Evolutionary conservation across 1,284 basidiomycete species (phyloP).

Genomic region (Anthracocystis walkeri): DNA sequence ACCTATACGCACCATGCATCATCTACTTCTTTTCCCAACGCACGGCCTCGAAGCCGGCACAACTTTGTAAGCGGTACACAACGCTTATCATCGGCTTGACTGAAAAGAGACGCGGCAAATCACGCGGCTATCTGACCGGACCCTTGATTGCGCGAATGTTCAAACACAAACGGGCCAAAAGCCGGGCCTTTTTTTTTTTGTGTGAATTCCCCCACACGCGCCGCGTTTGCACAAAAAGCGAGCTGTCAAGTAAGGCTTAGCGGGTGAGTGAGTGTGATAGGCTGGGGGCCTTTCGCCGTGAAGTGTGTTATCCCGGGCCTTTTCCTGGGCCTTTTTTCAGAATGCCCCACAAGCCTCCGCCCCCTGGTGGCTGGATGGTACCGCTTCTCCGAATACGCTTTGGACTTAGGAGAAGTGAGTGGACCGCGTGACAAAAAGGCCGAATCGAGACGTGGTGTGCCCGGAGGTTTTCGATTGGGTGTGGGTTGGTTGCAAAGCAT

Average conservation of each 20-base stretch:
- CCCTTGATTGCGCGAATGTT: too few species aligned
- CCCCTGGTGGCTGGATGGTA: neutral
- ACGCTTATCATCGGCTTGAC: neutral
- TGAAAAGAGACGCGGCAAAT: conserved; percentile 10
- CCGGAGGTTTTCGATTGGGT: too few species aligned
- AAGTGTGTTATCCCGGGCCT: conserved; percentile 17
- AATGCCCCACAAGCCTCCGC: neutral
- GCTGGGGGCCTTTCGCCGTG: conserved; percentile 52
- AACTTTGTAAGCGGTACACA: too few species aligned
- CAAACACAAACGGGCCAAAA: conserved; percentile 42
- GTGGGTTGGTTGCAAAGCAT: neutral
- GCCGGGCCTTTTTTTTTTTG: conserved; percentile 20
- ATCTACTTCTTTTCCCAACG: too few species aligned
- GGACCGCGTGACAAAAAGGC: neutral
- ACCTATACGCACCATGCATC: too few species aligned
- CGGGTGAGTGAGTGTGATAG: too few species aligned
- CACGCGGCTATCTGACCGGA: conserved; percentile 31
- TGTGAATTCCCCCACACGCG: neutral
- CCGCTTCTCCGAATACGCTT: neutral
- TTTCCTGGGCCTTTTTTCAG: conserved; percentile 42
- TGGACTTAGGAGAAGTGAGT: too few species aligned
- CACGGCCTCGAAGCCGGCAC: too few species aligned
- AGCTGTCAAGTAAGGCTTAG: conserved; percentile 13
- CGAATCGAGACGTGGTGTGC: too few species aligned
- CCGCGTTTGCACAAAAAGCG: conserved; percentile 5